A percentile compares a stretch with the other conserved stretches of the same genome.
Evolutionary conservation across 2,329 filamentous ascomycete genomes (phyloP).

Genomic region (Calonectria pteridis): DNA sequence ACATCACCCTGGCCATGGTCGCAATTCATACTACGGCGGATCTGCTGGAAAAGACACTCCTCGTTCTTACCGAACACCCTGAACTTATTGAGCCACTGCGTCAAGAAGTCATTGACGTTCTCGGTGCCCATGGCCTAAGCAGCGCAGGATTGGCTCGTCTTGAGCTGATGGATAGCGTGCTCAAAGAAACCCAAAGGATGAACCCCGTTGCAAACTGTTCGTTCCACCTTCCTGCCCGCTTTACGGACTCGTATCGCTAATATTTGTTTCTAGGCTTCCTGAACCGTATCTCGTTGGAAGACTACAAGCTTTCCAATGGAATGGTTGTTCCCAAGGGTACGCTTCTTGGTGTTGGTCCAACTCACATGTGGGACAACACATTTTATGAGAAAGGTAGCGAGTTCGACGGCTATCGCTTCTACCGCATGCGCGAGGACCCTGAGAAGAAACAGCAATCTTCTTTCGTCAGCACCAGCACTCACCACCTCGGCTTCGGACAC

Average conservation of each 20-base stretch:
- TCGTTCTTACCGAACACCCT: neutral
- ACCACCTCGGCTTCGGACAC: neutral
- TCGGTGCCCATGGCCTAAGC: neutral
- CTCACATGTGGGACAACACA: slow-evolving; percentile 2
- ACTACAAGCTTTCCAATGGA: neutral
- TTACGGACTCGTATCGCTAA: neutral
- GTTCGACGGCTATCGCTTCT: neutral
- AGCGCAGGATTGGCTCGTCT: neutral
- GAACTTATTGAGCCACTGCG: neutral
- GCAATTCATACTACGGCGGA: neutral
- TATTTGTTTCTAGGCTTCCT: neutral
- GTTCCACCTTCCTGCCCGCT: neutral
- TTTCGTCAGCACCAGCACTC: neutral
- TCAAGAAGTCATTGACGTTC: neutral
- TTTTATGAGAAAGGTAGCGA: neutral
- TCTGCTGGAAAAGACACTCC: neutral
- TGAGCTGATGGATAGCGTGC: slow-evolving; percentile 4
- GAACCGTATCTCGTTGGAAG: neutral
- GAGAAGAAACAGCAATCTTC: neutral
- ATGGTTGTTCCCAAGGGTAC: neutral
- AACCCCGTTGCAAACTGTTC: neutral
- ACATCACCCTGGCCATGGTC: neutral
- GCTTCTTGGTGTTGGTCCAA: neutral
- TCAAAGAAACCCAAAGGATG: neutral
- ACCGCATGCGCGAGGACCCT: neutral